Base-by-base conservation (phyloP, 164 flowering plant genomes). In the Saururus chinensis region DNA sequence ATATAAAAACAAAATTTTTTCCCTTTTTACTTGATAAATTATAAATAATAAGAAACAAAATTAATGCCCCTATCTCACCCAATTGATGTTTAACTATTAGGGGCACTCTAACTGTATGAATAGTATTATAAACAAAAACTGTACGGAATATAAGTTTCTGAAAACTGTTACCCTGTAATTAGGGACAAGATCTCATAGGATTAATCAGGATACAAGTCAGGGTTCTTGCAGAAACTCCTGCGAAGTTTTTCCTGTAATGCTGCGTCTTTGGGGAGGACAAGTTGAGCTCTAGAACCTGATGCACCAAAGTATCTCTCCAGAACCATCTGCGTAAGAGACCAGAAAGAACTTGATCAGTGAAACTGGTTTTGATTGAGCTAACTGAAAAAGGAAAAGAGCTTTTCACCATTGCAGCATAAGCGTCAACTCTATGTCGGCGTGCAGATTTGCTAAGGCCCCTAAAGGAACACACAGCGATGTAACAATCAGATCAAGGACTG, bases 321-420 rank as follows among this genome's bases (percentile, higher is more conserved):
- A 51, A 92, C 74, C 83, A 87, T 81, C 98, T 92, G 79, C 21
- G 17, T 60, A 52, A 56, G 19, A 41, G 64, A 40, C 8, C 48
- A 40, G 7, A 22, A 20, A 48, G 56, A 48, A 40, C 52, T 60
- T 7, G 20, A 21, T 20, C n/a, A 57, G 9, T 45, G 42, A 20
- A 57, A 30, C 1, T 10, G 6, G 16, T 37, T 23, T 20, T 35
- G 20, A 37, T 23, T 17, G 53, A 63, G 22, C 20, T 19, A 51
- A 41, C 42, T 4, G 4, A 19, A 13, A 57, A 40, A 60, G n/a
- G 16, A 26, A 14, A 35, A 57, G 20, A 20, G 23, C 57, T 24
- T 40, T 71, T 26, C 73, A 88, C 98, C 90, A 79, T 62, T 35
- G 98, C 98, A 63, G 98, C 92, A 72, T 80, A 92, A 40, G 95